Conservation (phyloP, 1,284 basidiomycete species). For the Puccinia triticina region DNA sequence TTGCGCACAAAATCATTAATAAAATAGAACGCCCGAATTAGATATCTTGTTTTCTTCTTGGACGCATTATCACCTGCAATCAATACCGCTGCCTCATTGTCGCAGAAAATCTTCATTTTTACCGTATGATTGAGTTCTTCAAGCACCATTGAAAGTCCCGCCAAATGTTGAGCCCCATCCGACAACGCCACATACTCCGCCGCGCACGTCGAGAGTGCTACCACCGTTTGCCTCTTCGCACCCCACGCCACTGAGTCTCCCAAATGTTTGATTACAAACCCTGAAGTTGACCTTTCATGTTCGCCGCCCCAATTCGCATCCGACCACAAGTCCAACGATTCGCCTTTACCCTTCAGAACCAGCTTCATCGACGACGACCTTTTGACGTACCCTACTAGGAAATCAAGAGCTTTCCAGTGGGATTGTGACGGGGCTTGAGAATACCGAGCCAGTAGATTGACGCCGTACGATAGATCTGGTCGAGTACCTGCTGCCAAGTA, state of each 20-base stretch:
- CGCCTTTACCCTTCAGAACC: neutral
- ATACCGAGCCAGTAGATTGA: constrained; percentile 11
- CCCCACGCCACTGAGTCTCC: constrained; percentile 9
- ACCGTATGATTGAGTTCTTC: neutral
- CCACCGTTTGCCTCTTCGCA: neutral
- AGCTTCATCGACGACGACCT: neutral
- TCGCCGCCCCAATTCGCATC: constrained; percentile 39
- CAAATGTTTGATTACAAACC: neutral
- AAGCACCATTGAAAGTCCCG: neutral
- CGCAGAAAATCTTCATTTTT: neutral
- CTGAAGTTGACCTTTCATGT: neutral
- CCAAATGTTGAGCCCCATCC: neutral
- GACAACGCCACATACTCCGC: constrained; percentile 18
- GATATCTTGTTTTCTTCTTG: constrained; percentile 13
- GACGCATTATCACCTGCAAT: constrained; percentile 17
- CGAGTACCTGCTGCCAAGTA: constrained; percentile 8
- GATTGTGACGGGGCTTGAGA: neutral
- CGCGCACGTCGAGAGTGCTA: constrained; percentile 23
- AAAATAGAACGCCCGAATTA: constrained; percentile 7
- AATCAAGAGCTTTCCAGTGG: neutral
- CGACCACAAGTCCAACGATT: neutral
- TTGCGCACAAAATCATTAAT: constrained; percentile 6
- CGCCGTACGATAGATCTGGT: neutral
- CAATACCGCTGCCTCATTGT: constrained; percentile 12
- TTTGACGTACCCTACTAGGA: neutral